Evolutionary conservation across 768 basidiomycete species (phyloP).

Genomic region (Termitomyces sp.): DNA sequence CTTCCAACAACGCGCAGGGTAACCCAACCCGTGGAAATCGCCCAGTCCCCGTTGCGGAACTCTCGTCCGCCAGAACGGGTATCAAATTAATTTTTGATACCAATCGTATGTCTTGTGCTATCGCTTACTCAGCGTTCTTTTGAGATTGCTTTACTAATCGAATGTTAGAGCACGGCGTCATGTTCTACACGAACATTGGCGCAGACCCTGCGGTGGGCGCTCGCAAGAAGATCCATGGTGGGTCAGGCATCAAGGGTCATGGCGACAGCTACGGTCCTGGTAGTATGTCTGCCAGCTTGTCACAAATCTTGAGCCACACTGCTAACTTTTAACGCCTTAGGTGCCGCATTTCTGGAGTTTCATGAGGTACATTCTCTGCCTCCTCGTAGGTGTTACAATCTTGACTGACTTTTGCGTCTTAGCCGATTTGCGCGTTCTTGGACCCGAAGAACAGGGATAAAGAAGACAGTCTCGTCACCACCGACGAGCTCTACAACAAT

Average conservation of each 20-base stretch:
- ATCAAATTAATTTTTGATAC: conserved; percentile 56
- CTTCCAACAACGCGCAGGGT: conserved; percentile 24
- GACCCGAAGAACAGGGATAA: conserved; percentile 48
- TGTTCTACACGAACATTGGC: conserved; percentile 66
- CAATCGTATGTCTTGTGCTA: conserved; percentile 50
- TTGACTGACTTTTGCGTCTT: background rate
- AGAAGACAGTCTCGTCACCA: conserved; percentile 62
- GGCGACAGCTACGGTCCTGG: conserved; percentile 56
- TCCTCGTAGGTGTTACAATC: conserved; percentile 1
- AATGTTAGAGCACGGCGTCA: conserved; percentile 58
- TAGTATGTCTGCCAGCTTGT: conserved; percentile 31
- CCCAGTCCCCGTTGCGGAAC: conserved; percentile 41
- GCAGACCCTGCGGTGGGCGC: conserved; percentile 42
- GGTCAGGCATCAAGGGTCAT: conserved; percentile 47
- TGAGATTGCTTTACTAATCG: background rate
- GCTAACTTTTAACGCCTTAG: conserved; percentile 23
- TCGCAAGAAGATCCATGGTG: conserved; percentile 72
- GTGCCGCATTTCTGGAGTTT: conserved; percentile 64
- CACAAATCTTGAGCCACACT: background rate
- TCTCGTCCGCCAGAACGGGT: conserved; percentile 53
- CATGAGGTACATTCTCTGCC: conserved; percentile 40
- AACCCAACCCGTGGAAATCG: conserved; percentile 20
- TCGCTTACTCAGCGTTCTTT: background rate
- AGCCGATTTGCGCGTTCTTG: conserved; percentile 63
- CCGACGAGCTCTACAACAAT: conserved; percentile 70